These are phyloP conservation scores for Clitoria ternatea DNA, from an alignment of 306 rosid genomes.

Conservation along the genomic window DNA sequence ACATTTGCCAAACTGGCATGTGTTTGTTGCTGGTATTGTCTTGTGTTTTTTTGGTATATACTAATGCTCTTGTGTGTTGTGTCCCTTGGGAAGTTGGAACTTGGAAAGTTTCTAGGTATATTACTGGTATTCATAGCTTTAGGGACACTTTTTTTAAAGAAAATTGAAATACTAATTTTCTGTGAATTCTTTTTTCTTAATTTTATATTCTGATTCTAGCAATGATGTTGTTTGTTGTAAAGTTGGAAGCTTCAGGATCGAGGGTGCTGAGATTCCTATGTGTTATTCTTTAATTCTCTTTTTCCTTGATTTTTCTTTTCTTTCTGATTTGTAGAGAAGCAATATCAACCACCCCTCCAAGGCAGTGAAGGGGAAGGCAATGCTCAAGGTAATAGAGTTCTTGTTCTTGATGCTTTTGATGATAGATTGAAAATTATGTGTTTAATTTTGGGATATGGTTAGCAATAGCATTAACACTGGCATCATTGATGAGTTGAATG, in stretches of 20 bases:
- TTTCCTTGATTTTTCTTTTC: neutral
- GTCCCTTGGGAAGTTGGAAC: neutral
- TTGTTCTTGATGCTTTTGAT: constrained; percentile 12
- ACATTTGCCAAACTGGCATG: too few species aligned
- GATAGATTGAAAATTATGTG: neutral
- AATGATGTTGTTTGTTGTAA: constrained; percentile 19
- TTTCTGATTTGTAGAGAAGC: constrained; percentile 54
- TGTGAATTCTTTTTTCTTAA: neutral
- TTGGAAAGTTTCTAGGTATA: neutral
- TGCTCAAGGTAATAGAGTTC: constrained; percentile 38
- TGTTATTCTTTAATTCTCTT: neutral
- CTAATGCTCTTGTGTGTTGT: constrained; percentile 9
- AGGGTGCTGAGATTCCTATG: neutral
- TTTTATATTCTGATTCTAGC: neutral
- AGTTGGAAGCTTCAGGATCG: neutral
- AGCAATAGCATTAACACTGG: neutral
- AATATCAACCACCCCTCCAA: constrained; percentile 42
- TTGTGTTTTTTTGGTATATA: neutral
- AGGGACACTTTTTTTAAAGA: neutral
- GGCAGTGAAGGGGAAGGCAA: constrained; percentile 45
- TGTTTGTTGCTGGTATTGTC: neutral
- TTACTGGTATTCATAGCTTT: neutral
- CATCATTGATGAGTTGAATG: neutral
- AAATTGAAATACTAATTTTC: neutral
- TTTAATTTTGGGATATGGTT: constrained; percentile 1